Conservation (phyloP, 345 rosid genomes). For the Eucalyptus dawsonii region DNA sequence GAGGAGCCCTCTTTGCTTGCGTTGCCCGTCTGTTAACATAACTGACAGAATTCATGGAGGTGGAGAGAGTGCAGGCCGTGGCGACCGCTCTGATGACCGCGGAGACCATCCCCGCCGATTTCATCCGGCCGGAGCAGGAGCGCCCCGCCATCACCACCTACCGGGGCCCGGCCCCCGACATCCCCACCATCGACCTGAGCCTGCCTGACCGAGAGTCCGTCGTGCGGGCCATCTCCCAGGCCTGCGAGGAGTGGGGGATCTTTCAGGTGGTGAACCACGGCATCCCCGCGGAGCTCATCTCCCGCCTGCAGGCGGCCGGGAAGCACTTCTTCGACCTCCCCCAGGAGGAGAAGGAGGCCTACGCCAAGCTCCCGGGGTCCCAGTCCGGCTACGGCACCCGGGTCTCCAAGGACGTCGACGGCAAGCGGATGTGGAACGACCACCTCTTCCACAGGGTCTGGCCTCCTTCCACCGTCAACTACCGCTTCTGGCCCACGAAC, state of each 20-base stretch:
- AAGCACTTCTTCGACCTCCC: conserved; percentile 62
- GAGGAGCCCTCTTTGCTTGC: neutral
- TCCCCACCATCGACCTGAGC: conserved; percentile 35
- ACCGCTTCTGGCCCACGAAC: conserved; percentile 62
- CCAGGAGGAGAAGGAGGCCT: conserved; percentile 41
- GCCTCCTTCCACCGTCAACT: conserved; percentile 52
- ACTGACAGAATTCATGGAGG: conserved; percentile 12
- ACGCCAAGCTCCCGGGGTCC: conserved; percentile 29
- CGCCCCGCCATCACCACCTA: conserved; percentile 63
- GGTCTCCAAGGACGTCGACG: conserved; percentile 35
- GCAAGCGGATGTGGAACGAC: conserved; percentile 69
- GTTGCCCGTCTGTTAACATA: neutral
- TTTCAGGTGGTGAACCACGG: conserved; percentile 62
- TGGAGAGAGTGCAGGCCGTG: conserved; percentile 39
- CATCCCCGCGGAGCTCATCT: conserved; percentile 28
- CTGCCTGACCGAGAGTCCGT: conserved; percentile 14
- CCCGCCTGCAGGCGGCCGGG: conserved; percentile 37
- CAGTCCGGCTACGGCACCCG: conserved; percentile 52
- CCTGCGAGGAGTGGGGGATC: conserved; percentile 46
- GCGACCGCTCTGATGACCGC: conserved; percentile 13
- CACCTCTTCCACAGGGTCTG: conserved; percentile 74
- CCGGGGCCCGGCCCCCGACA: conserved; percentile 24
- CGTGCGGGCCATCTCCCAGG: conserved; percentile 5
- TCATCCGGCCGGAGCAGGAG: conserved; percentile 50
- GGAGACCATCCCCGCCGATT: conserved; percentile 47